Evolutionary conservation across 805 yeast genomes (phyloP).

Genomic region (Candida boleticola): DNA sequence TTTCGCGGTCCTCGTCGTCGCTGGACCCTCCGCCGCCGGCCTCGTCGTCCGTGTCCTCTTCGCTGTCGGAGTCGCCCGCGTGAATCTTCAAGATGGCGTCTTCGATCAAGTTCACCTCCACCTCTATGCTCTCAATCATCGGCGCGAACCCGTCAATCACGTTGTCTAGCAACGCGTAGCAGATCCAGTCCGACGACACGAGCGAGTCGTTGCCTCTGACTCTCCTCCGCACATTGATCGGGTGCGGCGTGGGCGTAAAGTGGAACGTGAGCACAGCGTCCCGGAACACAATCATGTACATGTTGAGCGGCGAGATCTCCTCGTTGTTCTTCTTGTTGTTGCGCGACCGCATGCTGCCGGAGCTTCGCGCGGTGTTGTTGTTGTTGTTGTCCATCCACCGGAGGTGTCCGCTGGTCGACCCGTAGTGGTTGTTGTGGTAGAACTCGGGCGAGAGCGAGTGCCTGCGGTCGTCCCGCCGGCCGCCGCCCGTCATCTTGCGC

Average conservation of each 20-base stretch:
- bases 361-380: neutral
- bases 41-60: conserved; percentile 16
- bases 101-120: conserved; percentile 92
- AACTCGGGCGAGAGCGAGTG: conserved; percentile 3
- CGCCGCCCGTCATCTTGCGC: conserved; percentile 9
- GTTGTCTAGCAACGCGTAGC: conserved; percentile 94
- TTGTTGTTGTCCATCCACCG: conserved; percentile 8
- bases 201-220: conserved; percentile 86
- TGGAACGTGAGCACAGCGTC: conserved; percentile 93
- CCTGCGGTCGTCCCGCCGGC: neutral
- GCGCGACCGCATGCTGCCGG: neutral
- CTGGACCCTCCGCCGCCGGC: conserved; percentile 6
- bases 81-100: conserved; percentile 89
- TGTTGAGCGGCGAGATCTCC: conserved; percentile 84
- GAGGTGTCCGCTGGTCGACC: conserved; percentile 21
- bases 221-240: conserved; percentile 91
- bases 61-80: conserved; percentile 53
- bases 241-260: conserved; percentile 93
- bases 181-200: conserved; percentile 94
- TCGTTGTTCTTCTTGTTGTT: conserved; percentile 32
- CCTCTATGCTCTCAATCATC: conserved; percentile 89
- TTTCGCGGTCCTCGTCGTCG: conserved; percentile 6
- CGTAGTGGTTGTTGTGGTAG: conserved; percentile 12
- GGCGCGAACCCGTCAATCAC: conserved; percentile 98
- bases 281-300: conserved; percentile 88